Conservation (phyloP, 2,329 filamentous ascomycete species). For the Cercospora zeae-maydis region DNA sequence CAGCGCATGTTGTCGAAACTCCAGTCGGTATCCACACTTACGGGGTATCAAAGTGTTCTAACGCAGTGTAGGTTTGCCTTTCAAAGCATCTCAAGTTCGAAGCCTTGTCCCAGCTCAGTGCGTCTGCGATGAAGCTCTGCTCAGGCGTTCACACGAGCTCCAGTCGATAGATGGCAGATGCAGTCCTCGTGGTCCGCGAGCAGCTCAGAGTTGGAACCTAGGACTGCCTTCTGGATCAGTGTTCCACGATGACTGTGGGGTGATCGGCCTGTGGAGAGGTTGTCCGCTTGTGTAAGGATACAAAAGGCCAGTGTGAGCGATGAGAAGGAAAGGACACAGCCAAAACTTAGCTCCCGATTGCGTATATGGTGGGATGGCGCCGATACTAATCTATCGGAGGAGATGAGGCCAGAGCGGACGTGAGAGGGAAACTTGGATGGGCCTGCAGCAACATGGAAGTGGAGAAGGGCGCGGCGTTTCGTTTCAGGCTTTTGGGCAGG, state of each 20-base stretch:
- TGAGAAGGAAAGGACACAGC: background rate
- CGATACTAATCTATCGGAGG: slow-evolving; percentile 14
- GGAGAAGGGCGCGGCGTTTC: slow-evolving; percentile 3
- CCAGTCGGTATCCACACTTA: background rate
- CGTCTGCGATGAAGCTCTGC: background rate
- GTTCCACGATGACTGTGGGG: background rate
- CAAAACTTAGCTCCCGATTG: background rate
- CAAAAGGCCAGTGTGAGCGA: background rate
- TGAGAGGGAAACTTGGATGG: slow-evolving; percentile 17
- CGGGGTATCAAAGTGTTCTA: background rate
- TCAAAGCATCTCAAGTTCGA: background rate
- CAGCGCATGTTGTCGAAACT: background rate
- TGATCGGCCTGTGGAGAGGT: background rate
- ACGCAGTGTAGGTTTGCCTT: background rate
- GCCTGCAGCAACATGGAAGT: slow-evolving; percentile 17
- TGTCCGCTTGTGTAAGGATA: background rate
- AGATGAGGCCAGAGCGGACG: slow-evolving; percentile 16
- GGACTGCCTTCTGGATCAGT: background rate
- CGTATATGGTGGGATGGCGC: background rate
- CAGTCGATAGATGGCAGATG: background rate
- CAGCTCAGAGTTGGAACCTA: background rate
- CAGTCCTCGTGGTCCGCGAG: background rate
- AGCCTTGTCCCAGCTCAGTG: background rate
- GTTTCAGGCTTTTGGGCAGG: slow-evolving; percentile 17
- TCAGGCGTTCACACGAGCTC: background rate